These are phyloP conservation scores for Gleditsia sinensis DNA, from an alignment of 306 rosid species.

Conservation along the genomic window DNA sequence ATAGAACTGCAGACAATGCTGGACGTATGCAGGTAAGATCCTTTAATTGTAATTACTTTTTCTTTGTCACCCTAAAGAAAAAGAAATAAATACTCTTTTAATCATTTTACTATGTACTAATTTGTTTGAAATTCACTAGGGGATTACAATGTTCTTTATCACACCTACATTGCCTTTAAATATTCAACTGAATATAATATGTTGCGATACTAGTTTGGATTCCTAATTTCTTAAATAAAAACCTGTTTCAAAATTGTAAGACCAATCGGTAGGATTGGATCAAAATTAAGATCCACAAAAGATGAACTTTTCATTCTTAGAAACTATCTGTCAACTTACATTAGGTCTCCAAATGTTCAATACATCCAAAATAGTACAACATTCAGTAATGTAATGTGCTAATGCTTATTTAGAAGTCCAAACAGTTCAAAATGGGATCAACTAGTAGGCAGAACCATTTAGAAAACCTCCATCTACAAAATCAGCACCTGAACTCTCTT, in stretches of 20 bases:
- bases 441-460: background rate
- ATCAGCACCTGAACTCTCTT: background rate
- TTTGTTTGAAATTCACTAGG: background rate
- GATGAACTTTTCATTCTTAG: background rate
- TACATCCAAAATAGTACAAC: background rate
- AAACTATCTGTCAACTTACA: background rate
- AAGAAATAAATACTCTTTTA: no score
- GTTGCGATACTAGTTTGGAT: background rate
- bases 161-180: background rate
- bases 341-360: background rate
- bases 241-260: no score
- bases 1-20: constrained; percentile 46
- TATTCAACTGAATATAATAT: background rate
- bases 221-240: background rate
- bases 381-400: background rate
- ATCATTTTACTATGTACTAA: background rate
- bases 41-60: background rate
- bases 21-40: constrained; percentile 66
- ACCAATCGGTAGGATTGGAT: no score
- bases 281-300: background rate
- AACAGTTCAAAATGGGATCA: background rate
- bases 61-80: no score
- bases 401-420: background rate
- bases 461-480: background rate
- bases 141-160: no score